A percentile compares a stretch with the other conserved stretches of the same genome.
phyloP scores from a whole-genome alignment of 23 red algal genomes.

The Gracilaria vermiculophylla region DNA sequence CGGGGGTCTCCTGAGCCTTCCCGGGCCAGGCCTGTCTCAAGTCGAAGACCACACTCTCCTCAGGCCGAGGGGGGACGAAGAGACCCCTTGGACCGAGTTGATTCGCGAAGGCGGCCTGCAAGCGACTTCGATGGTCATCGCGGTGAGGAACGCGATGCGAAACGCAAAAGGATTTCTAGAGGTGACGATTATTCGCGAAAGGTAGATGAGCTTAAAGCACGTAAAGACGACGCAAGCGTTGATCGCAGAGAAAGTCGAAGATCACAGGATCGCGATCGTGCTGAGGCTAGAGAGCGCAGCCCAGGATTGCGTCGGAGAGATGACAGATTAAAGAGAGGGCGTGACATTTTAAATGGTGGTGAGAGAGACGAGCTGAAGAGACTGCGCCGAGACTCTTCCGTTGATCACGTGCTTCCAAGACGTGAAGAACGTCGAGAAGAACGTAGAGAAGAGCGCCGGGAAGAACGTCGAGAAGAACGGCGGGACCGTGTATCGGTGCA shows the following conservation, averaged over 20 bases:
- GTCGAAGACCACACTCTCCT: conserved; percentile 16
- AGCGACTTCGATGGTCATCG: conserved; percentile 10
- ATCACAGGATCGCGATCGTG: conserved; percentile 18
- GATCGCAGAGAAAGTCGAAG: conserved; percentile 36
- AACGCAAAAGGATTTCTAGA: conserved; percentile 28
- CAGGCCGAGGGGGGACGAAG: neutral
- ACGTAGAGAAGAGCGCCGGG: conserved; percentile 7
- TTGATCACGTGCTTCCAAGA: neutral
- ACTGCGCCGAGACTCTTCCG: conserved; percentile 1
- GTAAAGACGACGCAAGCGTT: conserved; percentile 27
- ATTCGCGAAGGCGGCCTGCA: neutral
- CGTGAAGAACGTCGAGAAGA: conserved; percentile 32
- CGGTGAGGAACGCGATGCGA: conserved; percentile 3
- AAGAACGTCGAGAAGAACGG: conserved; percentile 27
- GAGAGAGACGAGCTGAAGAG: conserved; percentile 15
- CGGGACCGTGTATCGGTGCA: conserved; percentile 25
- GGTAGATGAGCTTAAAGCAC: conserved; percentile 25
- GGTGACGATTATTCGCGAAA: conserved; percentile 11
- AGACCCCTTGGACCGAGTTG: conserved; percentile 7
- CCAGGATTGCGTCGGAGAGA: conserved; percentile 13
- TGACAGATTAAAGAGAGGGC: conserved; percentile 34
- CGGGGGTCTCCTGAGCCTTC: conserved; percentile 6
- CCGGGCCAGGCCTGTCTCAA: neutral
- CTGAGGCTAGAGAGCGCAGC: conserved; percentile 25
- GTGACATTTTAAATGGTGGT: neutral